A percentile compares a stretch with the other conserved stretches of the same genome.
phyloP scores from a whole-genome alignment of 2,329 filamentous ascomycete species.

The Ceratocystis cacaofunesta region DNA sequence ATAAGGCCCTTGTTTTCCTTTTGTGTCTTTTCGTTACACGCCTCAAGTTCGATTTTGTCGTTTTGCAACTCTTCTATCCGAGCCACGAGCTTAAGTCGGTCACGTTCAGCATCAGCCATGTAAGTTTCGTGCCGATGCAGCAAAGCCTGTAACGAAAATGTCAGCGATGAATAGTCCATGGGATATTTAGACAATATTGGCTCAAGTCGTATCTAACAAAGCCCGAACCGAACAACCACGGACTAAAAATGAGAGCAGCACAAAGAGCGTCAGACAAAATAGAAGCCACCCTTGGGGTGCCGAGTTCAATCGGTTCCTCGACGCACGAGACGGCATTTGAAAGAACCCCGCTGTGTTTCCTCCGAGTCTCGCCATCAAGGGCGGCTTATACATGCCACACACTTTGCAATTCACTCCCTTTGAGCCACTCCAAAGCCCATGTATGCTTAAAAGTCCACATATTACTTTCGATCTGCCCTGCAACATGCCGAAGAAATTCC shows the following conservation, averaged over 20 bases:
- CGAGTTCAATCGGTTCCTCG: too few species aligned
- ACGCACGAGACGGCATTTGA: too few species aligned
- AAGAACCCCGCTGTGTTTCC: not conserved
- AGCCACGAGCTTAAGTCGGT: constrained; percentile 55
- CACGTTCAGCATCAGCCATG: constrained; percentile 79
- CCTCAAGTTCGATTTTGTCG: constrained; percentile 59
- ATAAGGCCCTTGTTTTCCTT: constrained; percentile 71
- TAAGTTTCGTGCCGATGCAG: constrained; percentile 86
- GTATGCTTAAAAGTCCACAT: constrained; percentile 3
- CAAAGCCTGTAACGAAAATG: constrained; percentile 65
- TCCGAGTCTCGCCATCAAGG: not conserved
- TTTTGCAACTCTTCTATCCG: constrained; percentile 64
- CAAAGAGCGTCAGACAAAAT: not conserved
- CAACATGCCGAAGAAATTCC: not conserved
- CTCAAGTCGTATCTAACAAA: not conserved
- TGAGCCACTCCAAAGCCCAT: constrained; percentile 4
- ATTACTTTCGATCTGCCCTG: not conserved
- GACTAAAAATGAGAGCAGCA: not conserved
- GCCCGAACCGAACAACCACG: not conserved
- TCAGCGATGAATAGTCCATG: constrained; percentile 42
- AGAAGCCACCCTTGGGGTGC: too few species aligned
- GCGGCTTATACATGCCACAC: constrained; percentile 4
- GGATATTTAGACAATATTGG: not conserved
- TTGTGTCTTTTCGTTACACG: constrained; percentile 59
- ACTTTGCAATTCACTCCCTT: constrained; percentile 2